Evolutionary conservation across 768 basidiomycete species (phyloP).

Genomic region (Lentinula sp.): DNA sequence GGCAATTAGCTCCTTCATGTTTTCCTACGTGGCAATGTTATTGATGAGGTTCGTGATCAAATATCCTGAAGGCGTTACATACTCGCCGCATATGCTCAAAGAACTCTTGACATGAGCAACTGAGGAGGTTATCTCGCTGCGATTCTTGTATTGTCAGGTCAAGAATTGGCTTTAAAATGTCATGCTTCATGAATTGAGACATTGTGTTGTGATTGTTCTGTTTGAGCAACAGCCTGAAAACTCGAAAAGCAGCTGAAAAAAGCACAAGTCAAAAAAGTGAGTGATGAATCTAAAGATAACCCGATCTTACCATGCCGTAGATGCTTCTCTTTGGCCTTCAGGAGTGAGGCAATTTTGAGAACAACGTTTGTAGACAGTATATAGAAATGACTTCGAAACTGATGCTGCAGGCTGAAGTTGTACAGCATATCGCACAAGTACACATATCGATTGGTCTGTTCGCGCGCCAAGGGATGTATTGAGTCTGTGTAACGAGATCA

Average conservation of each 20-base stretch:
- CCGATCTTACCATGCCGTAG: slow-evolving; percentile 72
- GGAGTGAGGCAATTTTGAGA: slow-evolving; percentile 64
- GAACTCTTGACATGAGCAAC: slow-evolving; percentile 92
- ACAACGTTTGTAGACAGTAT: slow-evolving; percentile 78
- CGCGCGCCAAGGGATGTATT: slow-evolving; percentile 53
- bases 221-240: slow-evolving; percentile 81
- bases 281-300: background rate
- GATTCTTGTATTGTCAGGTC: slow-evolving; percentile 82
- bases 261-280: slow-evolving; percentile 8
- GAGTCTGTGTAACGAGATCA: slow-evolving; percentile 31
- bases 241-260: slow-evolving; percentile 78
- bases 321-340: slow-evolving; percentile 85
- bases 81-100: slow-evolving; percentile 91
- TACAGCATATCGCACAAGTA: slow-evolving; percentile 90
- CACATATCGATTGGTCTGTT: slow-evolving; percentile 77
- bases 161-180: slow-evolving; percentile 77
- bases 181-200: slow-evolving; percentile 75
- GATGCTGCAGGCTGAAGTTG: slow-evolving; percentile 84
- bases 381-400: slow-evolving; percentile 88
- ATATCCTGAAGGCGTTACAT: slow-evolving; percentile 16
- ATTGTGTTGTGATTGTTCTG: slow-evolving; percentile 75
- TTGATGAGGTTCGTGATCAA: background rate
- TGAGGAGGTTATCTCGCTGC: slow-evolving; percentile 83
- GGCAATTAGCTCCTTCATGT: slow-evolving; percentile 78
- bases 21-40: slow-evolving; percentile 53